Evolutionary conservation across 2,329 filamentous ascomycete genomes (phyloP).

Genomic region (Diaporthe velutina): DNA sequence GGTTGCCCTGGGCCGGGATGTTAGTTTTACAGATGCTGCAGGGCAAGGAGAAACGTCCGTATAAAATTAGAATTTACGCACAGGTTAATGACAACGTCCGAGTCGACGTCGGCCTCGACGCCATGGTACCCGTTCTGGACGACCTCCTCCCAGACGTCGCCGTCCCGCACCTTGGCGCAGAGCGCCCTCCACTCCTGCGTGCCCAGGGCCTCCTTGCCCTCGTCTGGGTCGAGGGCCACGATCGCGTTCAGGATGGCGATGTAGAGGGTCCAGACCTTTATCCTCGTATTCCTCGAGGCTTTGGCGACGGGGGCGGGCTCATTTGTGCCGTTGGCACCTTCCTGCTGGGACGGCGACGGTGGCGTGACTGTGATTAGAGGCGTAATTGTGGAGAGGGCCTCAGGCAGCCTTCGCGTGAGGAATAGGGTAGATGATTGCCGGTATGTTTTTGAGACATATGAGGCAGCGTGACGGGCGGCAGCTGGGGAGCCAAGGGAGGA

Average conservation of each 20-base stretch:
- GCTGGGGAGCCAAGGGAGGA: conserved; percentile 76
- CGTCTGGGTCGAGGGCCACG: conserved; percentile 87
- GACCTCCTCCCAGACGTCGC: conserved; percentile 94
- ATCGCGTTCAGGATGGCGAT: conserved; percentile 93
- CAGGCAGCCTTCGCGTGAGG: conserved; percentile 91
- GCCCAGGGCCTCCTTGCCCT: conserved; percentile 91
- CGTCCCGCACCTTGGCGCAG: conserved; percentile 87
- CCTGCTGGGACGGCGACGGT: conserved; percentile 57
- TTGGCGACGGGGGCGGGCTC: conserved; percentile 81
- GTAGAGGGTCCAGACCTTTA: conserved; percentile 98
- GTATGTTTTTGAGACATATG: conserved; percentile 90
- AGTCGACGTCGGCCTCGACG: conserved; percentile 89
- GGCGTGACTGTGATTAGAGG: conserved; percentile 76
- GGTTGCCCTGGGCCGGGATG: conserved; percentile 75
- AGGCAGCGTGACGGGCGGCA: conserved; percentile 71
- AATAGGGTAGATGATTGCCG: conserved; percentile 95
- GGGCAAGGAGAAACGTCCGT: conserved; percentile 7
- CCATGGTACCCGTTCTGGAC: conserved; percentile 89
- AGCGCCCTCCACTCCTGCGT: conserved; percentile 86
- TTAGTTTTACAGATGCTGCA: conserved; percentile 41
- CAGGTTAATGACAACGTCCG: conserved; percentile 93
- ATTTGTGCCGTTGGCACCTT: conserved; percentile 55
- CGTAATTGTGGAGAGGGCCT: conserved; percentile 87
- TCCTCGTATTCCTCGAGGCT: conserved; percentile 84
- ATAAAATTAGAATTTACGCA: conserved; percentile 57